Conservation (phyloP, 805 yeast genomes). For the Candida nanaspora region DNA sequence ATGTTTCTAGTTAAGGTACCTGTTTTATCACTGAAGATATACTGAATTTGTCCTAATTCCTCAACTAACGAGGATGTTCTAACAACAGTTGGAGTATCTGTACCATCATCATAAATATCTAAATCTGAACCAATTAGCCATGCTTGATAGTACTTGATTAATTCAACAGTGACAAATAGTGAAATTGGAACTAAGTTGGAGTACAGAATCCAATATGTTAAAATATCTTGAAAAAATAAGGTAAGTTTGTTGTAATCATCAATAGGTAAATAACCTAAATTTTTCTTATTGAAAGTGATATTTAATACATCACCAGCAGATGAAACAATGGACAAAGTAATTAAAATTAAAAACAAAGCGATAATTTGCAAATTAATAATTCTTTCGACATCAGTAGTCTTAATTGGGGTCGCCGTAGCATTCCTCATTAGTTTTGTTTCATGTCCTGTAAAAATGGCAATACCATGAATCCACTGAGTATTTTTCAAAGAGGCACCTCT, state of each 20-base stretch:
- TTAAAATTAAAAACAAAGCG: slow-evolving; percentile 75
- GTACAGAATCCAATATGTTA: slow-evolving; percentile 93
- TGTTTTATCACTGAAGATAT: slow-evolving; percentile 93
- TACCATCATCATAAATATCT: slow-evolving; percentile 81
- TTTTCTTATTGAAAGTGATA: slow-evolving; percentile 42
- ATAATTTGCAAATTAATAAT: slow-evolving; percentile 89
- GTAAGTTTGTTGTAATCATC: slow-evolving; percentile 61
- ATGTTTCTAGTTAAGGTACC: slow-evolving; percentile 94
- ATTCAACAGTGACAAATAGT: slow-evolving; percentile 90
- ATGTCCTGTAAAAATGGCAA: slow-evolving; percentile 94
- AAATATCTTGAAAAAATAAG: slow-evolving; percentile 75
- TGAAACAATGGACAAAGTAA: slow-evolving; percentile 70
- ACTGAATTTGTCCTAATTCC: slow-evolving; percentile 94
- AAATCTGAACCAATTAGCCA: slow-evolving; percentile 88
- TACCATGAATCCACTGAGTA: slow-evolving; percentile 92
- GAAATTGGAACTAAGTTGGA: slow-evolving; percentile 98
- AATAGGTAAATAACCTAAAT: slow-evolving; percentile 58
- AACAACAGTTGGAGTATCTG: slow-evolving; percentile 93
- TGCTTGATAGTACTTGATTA: slow-evolving; percentile 93
- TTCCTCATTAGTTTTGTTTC: slow-evolving; percentile 97
- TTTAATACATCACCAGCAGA: slow-evolving; percentile 83
- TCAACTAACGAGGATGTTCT: slow-evolving; percentile 94
- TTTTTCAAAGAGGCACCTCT: slow-evolving; percentile 95
- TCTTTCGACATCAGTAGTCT: slow-evolving; percentile 93
- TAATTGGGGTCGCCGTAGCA: slow-evolving; percentile 98